These are phyloP conservation scores for Claviceps citrina DNA, from an alignment of 2,329 filamentous ascomycete genomes.

Conservation along the genomic window DNA sequence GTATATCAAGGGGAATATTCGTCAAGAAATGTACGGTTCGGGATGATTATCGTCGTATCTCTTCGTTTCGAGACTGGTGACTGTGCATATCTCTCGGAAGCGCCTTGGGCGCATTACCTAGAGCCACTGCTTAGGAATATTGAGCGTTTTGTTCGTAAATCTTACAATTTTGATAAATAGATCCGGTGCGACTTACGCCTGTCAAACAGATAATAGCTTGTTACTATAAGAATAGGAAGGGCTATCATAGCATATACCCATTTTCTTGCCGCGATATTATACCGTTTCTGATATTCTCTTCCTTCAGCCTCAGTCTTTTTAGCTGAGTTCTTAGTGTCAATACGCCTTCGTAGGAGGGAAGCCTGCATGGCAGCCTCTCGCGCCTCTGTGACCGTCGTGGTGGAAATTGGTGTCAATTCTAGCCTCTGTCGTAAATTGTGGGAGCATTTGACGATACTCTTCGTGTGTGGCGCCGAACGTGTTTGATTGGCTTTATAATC, in stretches of 20 bases:
- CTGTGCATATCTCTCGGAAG: neutral
- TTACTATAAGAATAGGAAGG: conserved; percentile 38
- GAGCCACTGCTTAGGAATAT: conserved; percentile 1
- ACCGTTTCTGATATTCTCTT: conserved; percentile 27
- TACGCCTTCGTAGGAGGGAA: conserved; percentile 10
- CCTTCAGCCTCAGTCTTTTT: conserved; percentile 9
- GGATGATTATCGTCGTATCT: neutral
- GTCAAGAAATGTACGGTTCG: too few species aligned
- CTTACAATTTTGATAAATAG: too few species aligned
- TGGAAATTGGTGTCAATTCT: neutral
- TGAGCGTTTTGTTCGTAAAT: too few species aligned
- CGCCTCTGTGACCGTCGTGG: conserved; percentile 9
- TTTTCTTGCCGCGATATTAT: conserved; percentile 28
- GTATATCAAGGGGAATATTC: too few species aligned
- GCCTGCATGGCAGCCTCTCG: conserved; percentile 12
- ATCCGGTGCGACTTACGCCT: conserved; percentile 23
- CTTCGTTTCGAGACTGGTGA: neutral
- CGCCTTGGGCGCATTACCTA: conserved; percentile 1
- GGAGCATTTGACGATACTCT: neutral
- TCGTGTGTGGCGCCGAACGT: neutral
- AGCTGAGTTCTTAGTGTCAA: conserved; percentile 9
- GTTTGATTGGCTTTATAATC: neutral
- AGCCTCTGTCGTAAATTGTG: too few species aligned
- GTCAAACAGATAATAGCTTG: conserved; percentile 38
- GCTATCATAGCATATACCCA: conserved; percentile 35